Evolutionary conservation across 2,329 filamentous ascomycete species (phyloP), one percentile per base, ranked within the genome.

Genomic region (Lasiodiplodia gonubiensis): DNA sequence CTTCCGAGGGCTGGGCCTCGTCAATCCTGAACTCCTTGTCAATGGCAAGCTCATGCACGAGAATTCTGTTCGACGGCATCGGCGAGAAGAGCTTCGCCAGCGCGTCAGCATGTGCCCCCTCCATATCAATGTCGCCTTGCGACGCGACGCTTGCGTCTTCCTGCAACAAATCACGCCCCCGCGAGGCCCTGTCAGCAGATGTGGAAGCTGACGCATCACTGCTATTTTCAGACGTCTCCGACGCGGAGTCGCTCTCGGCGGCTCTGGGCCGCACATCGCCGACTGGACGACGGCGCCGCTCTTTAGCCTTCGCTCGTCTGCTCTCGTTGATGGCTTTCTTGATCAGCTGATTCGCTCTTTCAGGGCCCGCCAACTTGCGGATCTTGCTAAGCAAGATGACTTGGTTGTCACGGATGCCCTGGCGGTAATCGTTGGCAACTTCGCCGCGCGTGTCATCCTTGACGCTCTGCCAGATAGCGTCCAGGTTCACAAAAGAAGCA

Each of bases 401-500:
- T 76, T 95, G 92, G 72, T 93, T 94, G 71, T 93, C 90, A 67
- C 91, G 87, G 70, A 94, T 93, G 68, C 92, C 93, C 73, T 92
- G 86, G 42, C 89, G 88, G 74, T 94, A 94, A n/a, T 93, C 88
- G 21, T 87, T 88, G 0, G 90, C 87, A 2, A 93, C 91, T 18
- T 89, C 87, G 48, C 90, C 88, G 57, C 92, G 89, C 0, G 88
- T 91, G 64, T 89, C 89, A 72, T 93, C 89, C 76, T 93, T 93
- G 75, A 95, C 91, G 2, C 90, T 92, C 75, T 93, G 90, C 84
- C 91, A 91, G 57, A 94, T 94, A 42, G 90, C 90, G 74, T 95
- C 92, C 2, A 95, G 85, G 75, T 93, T 92, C 21, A 94, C 91
- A 77, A 94, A 94, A 70, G 93, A 91, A 73, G 92, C 86, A n/a